phyloP scores from a whole-genome alignment of 2,329 filamentous ascomycete genomes.

The Penicillium sp. region DNA sequence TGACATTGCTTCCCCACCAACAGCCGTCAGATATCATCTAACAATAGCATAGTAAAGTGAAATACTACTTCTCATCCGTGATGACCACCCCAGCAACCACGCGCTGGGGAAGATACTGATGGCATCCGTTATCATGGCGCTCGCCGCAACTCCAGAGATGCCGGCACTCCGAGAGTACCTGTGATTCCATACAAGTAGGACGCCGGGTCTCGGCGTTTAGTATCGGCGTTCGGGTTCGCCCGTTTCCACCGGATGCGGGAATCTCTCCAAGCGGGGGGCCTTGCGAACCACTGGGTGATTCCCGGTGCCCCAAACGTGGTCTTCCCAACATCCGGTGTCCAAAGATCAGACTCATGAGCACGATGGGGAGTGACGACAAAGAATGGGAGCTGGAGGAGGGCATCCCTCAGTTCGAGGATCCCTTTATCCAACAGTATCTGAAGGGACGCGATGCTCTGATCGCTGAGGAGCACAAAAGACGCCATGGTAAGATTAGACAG shows the following conservation, averaged over 20 bases:
- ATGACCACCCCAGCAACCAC: constrained; percentile 72
- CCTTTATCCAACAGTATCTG: constrained; percentile 80
- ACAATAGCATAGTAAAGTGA: constrained; percentile 4
- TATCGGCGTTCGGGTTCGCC: too few species aligned
- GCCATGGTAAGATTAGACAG: constrained; percentile 62
- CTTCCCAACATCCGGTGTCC: background rate
- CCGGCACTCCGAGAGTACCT: constrained; percentile 70
- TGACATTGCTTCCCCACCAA: too few species aligned
- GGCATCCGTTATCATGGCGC: constrained; percentile 73
- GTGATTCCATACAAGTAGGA: too few species aligned
- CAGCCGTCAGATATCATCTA: too few species aligned
- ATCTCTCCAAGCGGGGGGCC: too few species aligned
- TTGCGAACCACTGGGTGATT: too few species aligned
- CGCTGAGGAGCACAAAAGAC: constrained; percentile 73
- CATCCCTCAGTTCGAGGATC: constrained; percentile 56
- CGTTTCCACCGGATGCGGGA: too few species aligned
- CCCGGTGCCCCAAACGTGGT: too few species aligned
- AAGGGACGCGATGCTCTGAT: constrained; percentile 72
- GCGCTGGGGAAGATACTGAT: constrained; percentile 77
- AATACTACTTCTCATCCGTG: constrained; percentile 47
- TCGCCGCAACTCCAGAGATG: constrained; percentile 71
- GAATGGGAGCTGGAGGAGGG: constrained; percentile 43
- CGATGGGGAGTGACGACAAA: constrained; percentile 20
- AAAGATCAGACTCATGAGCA: background rate
- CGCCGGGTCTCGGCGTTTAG: too few species aligned